Percentiles rank a stretch among this genome's conserved stretches.
phyloP scores from a whole-genome alignment of 2,329 filamentous ascomycete genomes.

The Hymenoscyphus fraxineus region DNA sequence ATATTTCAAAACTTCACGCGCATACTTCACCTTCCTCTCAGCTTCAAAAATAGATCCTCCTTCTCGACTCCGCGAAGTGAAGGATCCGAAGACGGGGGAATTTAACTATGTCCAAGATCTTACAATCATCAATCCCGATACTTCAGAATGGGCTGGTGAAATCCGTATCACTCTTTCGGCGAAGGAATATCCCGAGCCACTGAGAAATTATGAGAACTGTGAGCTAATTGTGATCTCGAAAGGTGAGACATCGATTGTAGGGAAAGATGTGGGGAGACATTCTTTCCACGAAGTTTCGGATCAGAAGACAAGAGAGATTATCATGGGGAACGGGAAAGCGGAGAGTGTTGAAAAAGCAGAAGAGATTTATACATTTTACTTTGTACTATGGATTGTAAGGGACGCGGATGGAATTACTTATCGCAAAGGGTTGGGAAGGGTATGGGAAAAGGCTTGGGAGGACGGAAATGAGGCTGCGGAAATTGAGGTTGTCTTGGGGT shows the following conservation, averaged over 20 bases:
- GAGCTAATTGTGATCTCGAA: background rate
- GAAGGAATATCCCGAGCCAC: background rate
- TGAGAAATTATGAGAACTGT: background rate
- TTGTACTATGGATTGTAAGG: background rate
- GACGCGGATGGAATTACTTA: background rate
- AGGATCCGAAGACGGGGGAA: background rate
- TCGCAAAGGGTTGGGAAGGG: background rate
- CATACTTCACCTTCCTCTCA: conserved; percentile 1
- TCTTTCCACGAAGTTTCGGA: background rate
- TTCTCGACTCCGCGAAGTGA: background rate
- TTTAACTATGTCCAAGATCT: background rate
- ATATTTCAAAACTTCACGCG: background rate
- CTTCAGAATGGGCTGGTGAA: background rate
- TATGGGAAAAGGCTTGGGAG: background rate
- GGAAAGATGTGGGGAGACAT: background rate
- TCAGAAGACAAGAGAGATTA: background rate
- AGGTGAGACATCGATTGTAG: background rate
- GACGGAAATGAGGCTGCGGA: background rate
- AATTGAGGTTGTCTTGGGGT: background rate
- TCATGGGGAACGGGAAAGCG: background rate
- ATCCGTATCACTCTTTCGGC: background rate
- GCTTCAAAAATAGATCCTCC: background rate
- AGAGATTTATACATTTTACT: background rate
- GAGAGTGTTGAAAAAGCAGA: background rate
- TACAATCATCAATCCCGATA: background rate